A percentile compares a stretch with the other conserved stretches of the same genome.
Evolutionary conservation across 2,329 filamentous ascomycete genomes (phyloP).

Genomic region (Ophiocordyceps robertsii): DNA sequence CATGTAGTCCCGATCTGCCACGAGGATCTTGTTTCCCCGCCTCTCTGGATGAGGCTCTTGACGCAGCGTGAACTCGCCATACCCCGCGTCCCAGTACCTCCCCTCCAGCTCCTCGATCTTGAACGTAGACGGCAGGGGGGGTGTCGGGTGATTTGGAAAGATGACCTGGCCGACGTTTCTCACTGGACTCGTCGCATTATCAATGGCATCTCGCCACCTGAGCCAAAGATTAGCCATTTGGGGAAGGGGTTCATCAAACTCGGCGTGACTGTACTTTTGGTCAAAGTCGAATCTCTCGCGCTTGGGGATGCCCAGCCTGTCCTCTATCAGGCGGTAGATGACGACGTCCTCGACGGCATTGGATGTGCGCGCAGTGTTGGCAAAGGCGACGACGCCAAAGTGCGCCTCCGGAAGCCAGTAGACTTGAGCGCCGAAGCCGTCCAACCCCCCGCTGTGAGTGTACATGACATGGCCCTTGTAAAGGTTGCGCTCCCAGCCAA

Average conservation of each 20-base stretch:
- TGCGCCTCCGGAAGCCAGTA: constrained; percentile 11
- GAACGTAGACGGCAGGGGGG: constrained; percentile 22
- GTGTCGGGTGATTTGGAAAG: constrained; percentile 22
- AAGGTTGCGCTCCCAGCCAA: constrained; percentile 15
- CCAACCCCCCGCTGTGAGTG: constrained; percentile 15
- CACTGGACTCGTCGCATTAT: not conserved
- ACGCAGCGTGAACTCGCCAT: constrained; percentile 13
- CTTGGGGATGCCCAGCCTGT: constrained; percentile 11
- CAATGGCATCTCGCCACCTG: constrained; percentile 10
- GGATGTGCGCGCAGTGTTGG: constrained; percentile 3
- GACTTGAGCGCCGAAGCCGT: constrained; percentile 13
- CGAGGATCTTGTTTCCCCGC: constrained; percentile 6
- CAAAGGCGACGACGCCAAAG: not conserved
- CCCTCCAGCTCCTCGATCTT: constrained; percentile 19
- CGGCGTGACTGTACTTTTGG: constrained; percentile 2
- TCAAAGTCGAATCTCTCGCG: constrained; percentile 8
- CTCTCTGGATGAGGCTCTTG: constrained; percentile 5
- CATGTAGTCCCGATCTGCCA: constrained; percentile 9
- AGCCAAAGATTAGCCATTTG: not conserved
- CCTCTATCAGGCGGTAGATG: constrained; percentile 15
- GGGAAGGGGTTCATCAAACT: not conserved
- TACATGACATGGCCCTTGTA: constrained; percentile 14
- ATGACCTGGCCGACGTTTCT: constrained; percentile 15
- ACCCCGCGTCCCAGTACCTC: constrained; percentile 29
- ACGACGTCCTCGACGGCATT: constrained; percentile 16